These are phyloP conservation scores for Aspergillus steynii DNA, from an alignment of 495 filamentous ascomycete genomes.

Conservation along the genomic window DNA sequence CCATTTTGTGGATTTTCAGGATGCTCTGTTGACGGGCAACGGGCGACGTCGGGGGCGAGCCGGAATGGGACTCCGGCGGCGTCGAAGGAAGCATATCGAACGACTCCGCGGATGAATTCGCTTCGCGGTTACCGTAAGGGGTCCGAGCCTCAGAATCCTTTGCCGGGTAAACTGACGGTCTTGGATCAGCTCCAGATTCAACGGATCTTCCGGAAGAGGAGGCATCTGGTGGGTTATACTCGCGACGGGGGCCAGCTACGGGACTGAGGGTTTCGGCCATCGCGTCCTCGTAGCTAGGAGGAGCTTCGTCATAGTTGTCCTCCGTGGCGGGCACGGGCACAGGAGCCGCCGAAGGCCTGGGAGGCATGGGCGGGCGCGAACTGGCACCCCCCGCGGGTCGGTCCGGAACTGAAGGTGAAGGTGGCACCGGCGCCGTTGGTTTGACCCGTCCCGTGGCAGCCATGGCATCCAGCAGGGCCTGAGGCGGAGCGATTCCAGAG, in stretches of 20 bases:
- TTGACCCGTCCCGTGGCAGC: constrained; percentile 37
- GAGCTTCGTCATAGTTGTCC: constrained; percentile 59
- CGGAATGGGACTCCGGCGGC: constrained; percentile 41
- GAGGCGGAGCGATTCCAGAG: constrained; percentile 87
- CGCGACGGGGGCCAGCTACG: constrained; percentile 61
- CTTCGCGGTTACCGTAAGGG: constrained; percentile 23
- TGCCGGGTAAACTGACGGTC: constrained; percentile 33
- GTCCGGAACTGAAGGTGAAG: constrained; percentile 21
- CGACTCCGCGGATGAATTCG: constrained; percentile 43
- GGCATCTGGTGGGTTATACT: constrained; percentile 59
- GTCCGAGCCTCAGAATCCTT: constrained; percentile 28
- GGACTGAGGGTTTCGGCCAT: constrained; percentile 76
- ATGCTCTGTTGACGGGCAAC: constrained; percentile 40
- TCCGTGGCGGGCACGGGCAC: constrained; percentile 29
- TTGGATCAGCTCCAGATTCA: constrained; percentile 46
- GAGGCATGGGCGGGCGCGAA: constrained; percentile 39
- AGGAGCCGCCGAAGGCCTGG: constrained; percentile 27
- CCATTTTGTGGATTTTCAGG: constrained; percentile 34
- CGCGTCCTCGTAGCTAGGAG: constrained; percentile 87
- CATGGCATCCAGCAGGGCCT: constrained; percentile 70
- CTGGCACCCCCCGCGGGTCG: constrained; percentile 23
- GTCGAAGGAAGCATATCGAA: constrained; percentile 50
- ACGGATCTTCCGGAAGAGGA: constrained; percentile 33
- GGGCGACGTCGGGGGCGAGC: constrained; percentile 37
- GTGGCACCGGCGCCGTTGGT: constrained; percentile 16